These are phyloP conservation scores for Spinellus fusiger DNA, from an alignment of 192 early-diverging fungal genomes.

Conservation along the genomic window DNA sequence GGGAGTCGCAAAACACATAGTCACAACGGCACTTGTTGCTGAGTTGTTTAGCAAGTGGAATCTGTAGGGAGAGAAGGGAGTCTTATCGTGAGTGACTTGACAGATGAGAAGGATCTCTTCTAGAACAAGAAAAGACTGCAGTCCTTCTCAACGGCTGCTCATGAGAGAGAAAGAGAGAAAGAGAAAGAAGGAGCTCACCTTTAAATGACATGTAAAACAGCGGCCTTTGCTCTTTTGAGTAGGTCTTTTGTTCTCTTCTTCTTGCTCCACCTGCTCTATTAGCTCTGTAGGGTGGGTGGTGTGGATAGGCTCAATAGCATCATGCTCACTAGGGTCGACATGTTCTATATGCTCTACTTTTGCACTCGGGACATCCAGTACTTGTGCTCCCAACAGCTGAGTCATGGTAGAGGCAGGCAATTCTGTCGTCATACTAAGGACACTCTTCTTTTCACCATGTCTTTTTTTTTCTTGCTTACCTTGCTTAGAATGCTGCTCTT, in stretches of 20 bases:
- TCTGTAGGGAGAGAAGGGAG: slow-evolving; percentile 18
- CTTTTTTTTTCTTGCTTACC: not conserved
- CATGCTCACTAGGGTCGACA: no score
- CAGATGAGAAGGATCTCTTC: no score
- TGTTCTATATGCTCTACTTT: not conserved
- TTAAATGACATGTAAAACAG: slow-evolving; percentile 63
- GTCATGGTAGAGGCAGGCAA: not conserved
- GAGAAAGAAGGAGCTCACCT: slow-evolving; percentile 25
- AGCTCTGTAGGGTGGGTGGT: not conserved
- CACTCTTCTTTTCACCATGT: not conserved
- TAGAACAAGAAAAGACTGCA: no score
- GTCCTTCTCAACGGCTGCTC: no score
- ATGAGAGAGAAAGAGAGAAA: not conserved
- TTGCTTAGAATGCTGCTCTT: slow-evolving; percentile 36
- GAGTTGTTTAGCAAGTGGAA: slow-evolving; percentile 71
- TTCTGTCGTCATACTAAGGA: not conserved
- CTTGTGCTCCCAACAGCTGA: no score
- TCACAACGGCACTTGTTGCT: slow-evolving; percentile 76
- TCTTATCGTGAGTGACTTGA: no score
- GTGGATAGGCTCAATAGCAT: no score
- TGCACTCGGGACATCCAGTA: not conserved
- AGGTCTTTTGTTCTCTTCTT: slow-evolving; percentile 31
- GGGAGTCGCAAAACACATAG: slow-evolving; percentile 69
- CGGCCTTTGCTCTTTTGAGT: slow-evolving; percentile 63
- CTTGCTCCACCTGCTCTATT: slow-evolving; percentile 3